These are phyloP conservation scores for Debaryomycetaceae sp. DNA, from an alignment of 1,139 yeast genomes.

Conservation along the genomic window DNA sequence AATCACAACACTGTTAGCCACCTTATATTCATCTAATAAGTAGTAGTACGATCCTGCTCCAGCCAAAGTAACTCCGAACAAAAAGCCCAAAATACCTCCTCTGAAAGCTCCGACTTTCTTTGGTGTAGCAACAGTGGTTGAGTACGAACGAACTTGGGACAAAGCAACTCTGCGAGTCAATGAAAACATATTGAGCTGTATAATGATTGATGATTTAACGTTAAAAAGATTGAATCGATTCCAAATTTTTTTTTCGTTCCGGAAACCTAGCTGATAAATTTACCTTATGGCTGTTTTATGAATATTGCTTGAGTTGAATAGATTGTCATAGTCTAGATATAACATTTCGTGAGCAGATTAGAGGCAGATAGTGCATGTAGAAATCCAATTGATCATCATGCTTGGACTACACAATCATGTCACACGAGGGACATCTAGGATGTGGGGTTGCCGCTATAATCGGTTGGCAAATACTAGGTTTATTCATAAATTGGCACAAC, in stretches of 20 bases:
- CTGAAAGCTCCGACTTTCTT: constrained; percentile 57
- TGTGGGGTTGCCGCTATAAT: neutral
- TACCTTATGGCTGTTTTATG: too few species aligned
- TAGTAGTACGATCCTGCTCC: constrained; percentile 78
- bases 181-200: constrained; percentile 11
- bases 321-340: too few species aligned
- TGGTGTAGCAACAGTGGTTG: constrained; percentile 25
- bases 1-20: constrained; percentile 67
- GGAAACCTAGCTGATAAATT: too few species aligned
- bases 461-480: neutral
- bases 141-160: constrained; percentile 28
- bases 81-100: constrained; percentile 72
- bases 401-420: neutral
- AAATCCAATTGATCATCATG: neutral
- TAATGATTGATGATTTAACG: neutral
- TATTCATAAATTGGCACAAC: neutral
- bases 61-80: constrained; percentile 70
- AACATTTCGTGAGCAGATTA: too few species aligned
- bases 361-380: too few species aligned
- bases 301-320: too few species aligned
- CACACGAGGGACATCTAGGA: neutral
- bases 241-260: too few species aligned
- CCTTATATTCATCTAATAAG: constrained; percentile 72
- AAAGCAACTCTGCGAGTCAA: constrained; percentile 20
- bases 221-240: too few species aligned